phyloP scores from a whole-genome alignment of 73 alveolate species.

The Paramecium caudatum region DNA sequence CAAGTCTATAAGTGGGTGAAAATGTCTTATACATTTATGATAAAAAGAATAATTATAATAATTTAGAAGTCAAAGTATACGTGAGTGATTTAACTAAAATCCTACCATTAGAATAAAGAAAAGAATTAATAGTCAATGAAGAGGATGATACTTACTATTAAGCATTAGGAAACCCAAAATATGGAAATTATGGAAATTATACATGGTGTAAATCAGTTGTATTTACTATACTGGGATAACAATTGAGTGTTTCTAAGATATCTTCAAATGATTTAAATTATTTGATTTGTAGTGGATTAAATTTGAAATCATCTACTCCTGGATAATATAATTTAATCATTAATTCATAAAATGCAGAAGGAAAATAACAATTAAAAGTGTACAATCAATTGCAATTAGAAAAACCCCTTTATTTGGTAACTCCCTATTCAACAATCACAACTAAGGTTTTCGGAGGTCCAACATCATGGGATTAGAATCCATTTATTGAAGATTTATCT shows the following conservation, averaged over 20 bases:
- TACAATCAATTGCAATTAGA: constrained; percentile 6
- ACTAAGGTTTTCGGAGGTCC: constrained; percentile 55
- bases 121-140: constrained; percentile 48
- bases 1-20: background rate
- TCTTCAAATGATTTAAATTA: background rate
- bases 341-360: background rate
- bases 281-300: background rate
- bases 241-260: too few species aligned
- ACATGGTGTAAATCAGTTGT: constrained; percentile 12
- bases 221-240: too few species aligned
- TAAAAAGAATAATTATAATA: constrained; percentile 1
- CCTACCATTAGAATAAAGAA: constrained; percentile 2
- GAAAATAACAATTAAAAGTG: background rate
- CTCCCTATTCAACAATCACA: constrained; percentile 38
- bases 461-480: constrained; percentile 21
- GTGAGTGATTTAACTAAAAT: background rate
- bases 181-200: background rate
- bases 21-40: constrained; percentile 3
- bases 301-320: background rate
- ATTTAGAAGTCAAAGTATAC: background rate
- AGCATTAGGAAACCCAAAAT: background rate
- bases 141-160: background rate
- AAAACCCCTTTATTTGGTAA: background rate
- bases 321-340: constrained; percentile 7
- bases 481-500: background rate